Evolutionary conservation across 2,329 filamentous ascomycete species (phyloP), one percentile per base, ranked within the genome.

Genomic region (Didymella arachidicola): DNA sequence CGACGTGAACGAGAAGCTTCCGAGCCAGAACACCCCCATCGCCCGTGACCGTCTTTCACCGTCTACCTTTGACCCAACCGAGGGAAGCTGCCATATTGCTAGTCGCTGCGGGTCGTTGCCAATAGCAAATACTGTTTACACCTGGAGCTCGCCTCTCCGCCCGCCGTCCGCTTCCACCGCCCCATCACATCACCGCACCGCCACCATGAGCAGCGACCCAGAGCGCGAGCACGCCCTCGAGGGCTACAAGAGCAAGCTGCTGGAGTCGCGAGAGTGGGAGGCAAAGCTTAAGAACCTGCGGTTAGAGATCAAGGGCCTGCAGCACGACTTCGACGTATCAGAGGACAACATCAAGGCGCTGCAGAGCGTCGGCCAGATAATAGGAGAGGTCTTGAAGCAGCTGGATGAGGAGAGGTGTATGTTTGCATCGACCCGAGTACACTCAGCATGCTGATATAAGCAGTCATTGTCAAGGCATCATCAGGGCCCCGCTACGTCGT

Each of bases 261-360:
- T 97, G 73, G 94, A 99, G 80, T 96, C 96, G 71, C 88, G 96
- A 80, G 95, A 99, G 85, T 98, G 93, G 93, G 96, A 99, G 80
- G 90, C 94, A 51, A 99, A 98, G 85, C 87, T 99, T 62, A 99
- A 98, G 83, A 87, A 89, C 52, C 83, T 99, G 71, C 91, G 95
- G 63, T 83, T 97, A 80, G 95, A 97, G 70, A 97, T 99, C 79
- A 99, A 98, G 83, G 92, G 90, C 60, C 81, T 98, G 54, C 92
- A 97, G 77, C 93, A 91, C 75, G 93, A 98, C 72, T 99, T 93
- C 74, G 94, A 99, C 78, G 88, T 94, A 68, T 98, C 95, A 53
- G 95, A 99, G 78, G 96, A 99, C 68, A 98, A 98, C 82, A 98
- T 99, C 84, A 99, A 99, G 84, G 95, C 95, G 67, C 83, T 99